Conservation (phyloP, 2,329 filamentous ascomycete genomes). For the Xylaria sp. region DNA sequence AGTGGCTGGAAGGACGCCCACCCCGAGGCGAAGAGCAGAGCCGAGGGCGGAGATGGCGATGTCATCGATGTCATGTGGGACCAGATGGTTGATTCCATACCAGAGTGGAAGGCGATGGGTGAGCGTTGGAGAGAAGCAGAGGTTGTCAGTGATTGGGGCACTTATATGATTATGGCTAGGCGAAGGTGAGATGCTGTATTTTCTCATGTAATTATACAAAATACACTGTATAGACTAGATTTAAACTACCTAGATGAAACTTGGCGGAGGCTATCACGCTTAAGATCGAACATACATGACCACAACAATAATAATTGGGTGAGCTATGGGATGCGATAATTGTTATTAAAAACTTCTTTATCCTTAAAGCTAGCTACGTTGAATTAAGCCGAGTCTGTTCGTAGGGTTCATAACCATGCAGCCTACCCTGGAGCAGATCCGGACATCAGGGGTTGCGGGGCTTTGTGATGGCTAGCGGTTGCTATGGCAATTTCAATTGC, state of each 20-base stretch:
- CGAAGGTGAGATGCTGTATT: slow-evolving; percentile 36
- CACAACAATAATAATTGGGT: too few species aligned
- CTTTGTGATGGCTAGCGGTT: slow-evolving; percentile 26
- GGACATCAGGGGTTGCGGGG: background rate
- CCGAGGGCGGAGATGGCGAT: slow-evolving; percentile 63
- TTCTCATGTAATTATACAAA: background rate
- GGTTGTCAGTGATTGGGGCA: slow-evolving; percentile 66
- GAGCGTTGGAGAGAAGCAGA: slow-evolving; percentile 58
- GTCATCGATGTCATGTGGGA: slow-evolving; percentile 68
- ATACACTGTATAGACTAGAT: background rate
- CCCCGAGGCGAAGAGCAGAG: slow-evolving; percentile 54
- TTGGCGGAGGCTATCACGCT: too few species aligned
- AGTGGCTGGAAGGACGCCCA: slow-evolving; percentile 63
- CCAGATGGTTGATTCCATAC: slow-evolving; percentile 58
- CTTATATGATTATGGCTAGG: slow-evolving; percentile 62
- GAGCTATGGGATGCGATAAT: too few species aligned
- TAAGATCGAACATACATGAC: too few species aligned
- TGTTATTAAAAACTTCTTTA: too few species aligned
- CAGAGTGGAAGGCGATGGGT: slow-evolving; percentile 55
- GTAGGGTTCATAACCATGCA: too few species aligned
- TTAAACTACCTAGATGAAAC: background rate
- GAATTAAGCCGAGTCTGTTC: too few species aligned
- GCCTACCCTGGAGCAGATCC: background rate
- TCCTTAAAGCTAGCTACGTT: too few species aligned
- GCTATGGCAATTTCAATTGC: slow-evolving; percentile 38